Evolutionary conservation across 306 rosid genomes (phyloP).

Genomic region (Cicer judaicum): DNA sequence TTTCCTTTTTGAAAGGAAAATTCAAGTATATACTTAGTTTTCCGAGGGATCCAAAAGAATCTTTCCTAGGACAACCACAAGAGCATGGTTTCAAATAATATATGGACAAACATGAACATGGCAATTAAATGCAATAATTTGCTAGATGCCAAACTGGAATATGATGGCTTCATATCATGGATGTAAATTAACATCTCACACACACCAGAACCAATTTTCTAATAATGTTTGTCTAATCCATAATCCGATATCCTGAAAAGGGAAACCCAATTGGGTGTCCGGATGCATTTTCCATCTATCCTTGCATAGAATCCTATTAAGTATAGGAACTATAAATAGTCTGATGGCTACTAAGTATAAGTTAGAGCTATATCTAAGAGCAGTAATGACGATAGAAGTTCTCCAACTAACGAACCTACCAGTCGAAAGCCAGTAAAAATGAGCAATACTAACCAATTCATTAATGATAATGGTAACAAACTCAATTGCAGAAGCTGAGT

Average conservation of each 20-base stretch:
- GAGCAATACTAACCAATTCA: conserved; percentile 26
- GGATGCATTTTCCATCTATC: conserved; percentile 20
- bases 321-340: neutral
- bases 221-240: conserved; percentile 26
- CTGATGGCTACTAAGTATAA: conserved; percentile 5
- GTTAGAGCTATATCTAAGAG: neutral
- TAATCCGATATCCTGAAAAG: conserved; percentile 23
- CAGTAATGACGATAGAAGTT: conserved; percentile 11
- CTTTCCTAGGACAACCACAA: conserved; percentile 33
- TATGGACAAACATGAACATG: conserved; percentile 12
- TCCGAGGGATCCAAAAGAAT: conserved; percentile 32
- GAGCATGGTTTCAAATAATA: conserved; percentile 17
- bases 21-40: neutral
- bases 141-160: neutral
- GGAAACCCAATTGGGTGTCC: neutral
- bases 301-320: neutral
- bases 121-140: conserved; percentile 32
- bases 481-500: conserved; percentile 2
- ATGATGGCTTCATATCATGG: conserved; percentile 25
- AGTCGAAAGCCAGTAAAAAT: no score
- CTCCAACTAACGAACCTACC: neutral
- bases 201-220: conserved; percentile 3
- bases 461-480: conserved; percentile 15
- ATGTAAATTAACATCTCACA: conserved; percentile 34
- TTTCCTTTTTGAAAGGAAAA: neutral